Percentiles rank a stretch among this genome's conserved stretches.
phyloP scores from a whole-genome alignment of 305 asterid species.

The Salvia sclarea region DNA sequence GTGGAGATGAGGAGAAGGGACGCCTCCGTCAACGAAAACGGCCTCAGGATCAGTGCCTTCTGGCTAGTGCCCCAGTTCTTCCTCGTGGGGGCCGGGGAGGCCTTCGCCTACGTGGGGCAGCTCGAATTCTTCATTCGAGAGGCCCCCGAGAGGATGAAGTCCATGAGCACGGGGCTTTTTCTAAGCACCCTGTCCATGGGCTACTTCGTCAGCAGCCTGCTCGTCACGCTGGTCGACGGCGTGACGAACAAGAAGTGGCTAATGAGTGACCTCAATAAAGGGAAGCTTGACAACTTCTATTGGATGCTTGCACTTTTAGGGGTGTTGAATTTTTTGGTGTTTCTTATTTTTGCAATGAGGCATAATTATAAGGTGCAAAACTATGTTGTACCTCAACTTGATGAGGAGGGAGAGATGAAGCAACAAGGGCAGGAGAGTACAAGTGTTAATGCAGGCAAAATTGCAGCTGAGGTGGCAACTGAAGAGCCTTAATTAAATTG shows the following conservation, averaged over 20 bases:
- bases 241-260: constrained; percentile 58
- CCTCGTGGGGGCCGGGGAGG: constrained; percentile 84
- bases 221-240: constrained; percentile 60
- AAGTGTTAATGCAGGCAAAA: constrained; percentile 30
- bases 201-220: constrained; percentile 71
- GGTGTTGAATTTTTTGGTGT: constrained; percentile 53
- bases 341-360: constrained; percentile 54
- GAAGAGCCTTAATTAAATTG: constrained; percentile 39
- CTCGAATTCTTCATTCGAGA: constrained; percentile 83
- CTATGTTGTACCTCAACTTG: constrained; percentile 30
- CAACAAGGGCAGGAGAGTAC: constrained; percentile 32
- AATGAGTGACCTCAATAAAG: constrained; percentile 58
- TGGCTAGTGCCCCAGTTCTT: constrained; percentile 87
- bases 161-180: constrained; percentile 82
- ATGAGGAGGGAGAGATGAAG: constrained; percentile 40
- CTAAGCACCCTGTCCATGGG: constrained; percentile 81
- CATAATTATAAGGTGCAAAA: constrained; percentile 71
- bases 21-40: neutral
- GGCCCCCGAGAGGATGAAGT: constrained; percentile 89
- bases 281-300: constrained; percentile 63
- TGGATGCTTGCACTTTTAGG: constrained; percentile 81
- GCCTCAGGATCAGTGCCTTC: constrained; percentile 52
- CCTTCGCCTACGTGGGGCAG: constrained; percentile 86
- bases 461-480: constrained; percentile 27
- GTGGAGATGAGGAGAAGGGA: constrained; percentile 57